Base-by-base conservation (phyloP, 2,329 filamentous ascomycete genomes). In the Penicillium sp. region DNA sequence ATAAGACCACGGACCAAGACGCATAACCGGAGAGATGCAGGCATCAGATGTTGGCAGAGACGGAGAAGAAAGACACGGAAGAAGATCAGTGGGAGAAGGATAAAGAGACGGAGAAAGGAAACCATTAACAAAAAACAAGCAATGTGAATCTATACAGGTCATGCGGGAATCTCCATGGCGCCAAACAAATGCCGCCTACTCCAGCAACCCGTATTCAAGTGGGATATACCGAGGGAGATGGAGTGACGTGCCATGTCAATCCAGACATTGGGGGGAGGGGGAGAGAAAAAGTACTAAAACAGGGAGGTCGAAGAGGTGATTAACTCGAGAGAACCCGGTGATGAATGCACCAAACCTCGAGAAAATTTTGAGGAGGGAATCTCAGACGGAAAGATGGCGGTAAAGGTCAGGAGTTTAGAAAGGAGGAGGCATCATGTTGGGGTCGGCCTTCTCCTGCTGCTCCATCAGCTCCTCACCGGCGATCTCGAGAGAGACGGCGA, bases 401-500 rank as follows among this genome's bases (percentile, higher is more conserved):
- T n/a, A 14, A 20, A 20, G 14, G n/a, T 39, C 3, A 34, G 39
- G 52, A 48, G 59, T 63, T 76, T 81, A 82, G 72, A 82, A 81
- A 54, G 82, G 82, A 62, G 82, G 81, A 61, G 78, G 76, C 60
- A 81, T 69, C 67, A 79, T 76, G 65, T 76, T 75, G 60, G 76
- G 67, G 49, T 78, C 77, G 49, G 75, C 73, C 65, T 72, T 77
- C 76, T 92, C 89, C 77, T 92, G 90, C 79, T 92, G 90, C 77
- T 93, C 89, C 83, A 95, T 90, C 68, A 96, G 82, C 76, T 96
- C 92, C 76, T 96, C 92, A 57, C 88, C 86, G 53, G 88, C 88
- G 54, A 90, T 87, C 82, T 96, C 92, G 68, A 96, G 91, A 50
- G 93, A 96, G 70, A 99, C 91, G 62, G 92, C 92, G 65, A 99